phyloP scores from a whole-genome alignment of 768 basidiomycete species.

The Tephrocybe sp. region DNA sequence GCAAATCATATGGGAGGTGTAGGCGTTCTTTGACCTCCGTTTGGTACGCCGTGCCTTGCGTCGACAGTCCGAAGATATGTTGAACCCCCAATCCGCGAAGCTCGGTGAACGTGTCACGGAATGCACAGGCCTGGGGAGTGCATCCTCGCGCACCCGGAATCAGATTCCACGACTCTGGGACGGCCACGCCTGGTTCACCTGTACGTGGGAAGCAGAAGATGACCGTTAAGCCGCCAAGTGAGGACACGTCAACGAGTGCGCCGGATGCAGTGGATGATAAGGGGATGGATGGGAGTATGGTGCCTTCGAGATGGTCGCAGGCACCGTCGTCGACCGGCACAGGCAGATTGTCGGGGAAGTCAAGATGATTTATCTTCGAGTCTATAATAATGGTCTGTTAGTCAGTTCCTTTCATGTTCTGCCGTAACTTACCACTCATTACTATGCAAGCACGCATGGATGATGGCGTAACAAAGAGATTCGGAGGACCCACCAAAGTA shows the following conservation, averaged over 20 bases:
- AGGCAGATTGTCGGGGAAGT: constrained; percentile 17
- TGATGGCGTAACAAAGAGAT: no score
- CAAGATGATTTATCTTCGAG: constrained; percentile 1
- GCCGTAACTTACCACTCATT: no score
- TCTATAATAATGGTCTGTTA: background rate
- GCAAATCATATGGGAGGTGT: constrained; percentile 19
- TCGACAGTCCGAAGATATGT: constrained; percentile 22
- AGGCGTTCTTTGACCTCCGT: constrained; percentile 21
- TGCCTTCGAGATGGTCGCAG: constrained; percentile 18
- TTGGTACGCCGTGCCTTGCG: constrained; percentile 22
- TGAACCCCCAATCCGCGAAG: constrained; percentile 17
- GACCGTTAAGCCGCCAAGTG: constrained; percentile 18
- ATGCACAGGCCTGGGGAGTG: constrained; percentile 23
- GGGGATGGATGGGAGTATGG: constrained; percentile 12
- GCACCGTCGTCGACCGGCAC: constrained; percentile 22
- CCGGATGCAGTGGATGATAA: constrained; percentile 18
- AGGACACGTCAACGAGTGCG: constrained; percentile 16
- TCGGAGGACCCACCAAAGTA: no score
- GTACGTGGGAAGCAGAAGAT: constrained; percentile 24
- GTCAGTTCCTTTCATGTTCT: background rate
- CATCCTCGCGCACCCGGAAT: constrained; percentile 25
- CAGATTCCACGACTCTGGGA: constrained; percentile 20
- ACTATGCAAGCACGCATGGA: no score
- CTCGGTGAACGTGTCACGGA: constrained; percentile 20
- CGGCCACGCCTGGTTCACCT: constrained; percentile 15